Percentiles rank a stretch among this genome's conserved stretches.
Conservation (phyloP, 331 rosid species). For the Dryas integrifolia region DNA sequence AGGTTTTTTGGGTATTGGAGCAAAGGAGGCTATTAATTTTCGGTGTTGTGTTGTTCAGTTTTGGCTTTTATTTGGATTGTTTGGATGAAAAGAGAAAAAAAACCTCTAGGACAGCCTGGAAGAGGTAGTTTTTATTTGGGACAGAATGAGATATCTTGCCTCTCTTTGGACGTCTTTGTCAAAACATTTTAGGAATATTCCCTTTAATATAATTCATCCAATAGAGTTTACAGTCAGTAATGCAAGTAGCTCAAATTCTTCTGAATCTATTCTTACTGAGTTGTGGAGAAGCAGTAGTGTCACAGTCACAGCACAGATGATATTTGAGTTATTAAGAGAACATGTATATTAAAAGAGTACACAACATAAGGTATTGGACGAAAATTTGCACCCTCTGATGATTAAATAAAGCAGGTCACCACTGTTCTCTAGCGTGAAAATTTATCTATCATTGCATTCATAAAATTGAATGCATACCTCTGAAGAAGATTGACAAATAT, state of each 20-base stretch:
- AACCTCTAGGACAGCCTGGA: too few relatives aligned
- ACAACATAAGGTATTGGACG: neutral
- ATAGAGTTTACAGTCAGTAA: neutral
- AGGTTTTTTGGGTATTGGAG: too few relatives aligned
- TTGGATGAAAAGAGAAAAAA: too few relatives aligned
- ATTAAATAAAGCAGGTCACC: neutral
- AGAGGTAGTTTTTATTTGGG: too few relatives aligned
- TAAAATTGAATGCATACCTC: constrained; percentile 48
- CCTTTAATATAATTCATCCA: too few relatives aligned
- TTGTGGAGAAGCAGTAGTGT: neutral
- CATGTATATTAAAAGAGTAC: neutral
- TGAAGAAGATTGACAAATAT: constrained; percentile 94
- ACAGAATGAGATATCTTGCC: too few relatives aligned
- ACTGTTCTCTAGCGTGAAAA: constrained; percentile 4
- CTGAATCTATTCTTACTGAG: neutral
- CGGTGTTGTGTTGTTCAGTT: too few relatives aligned
- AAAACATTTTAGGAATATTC: too few relatives aligned
- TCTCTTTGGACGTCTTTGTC: too few relatives aligned
- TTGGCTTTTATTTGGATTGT: too few relatives aligned
- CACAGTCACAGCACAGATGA: neutral
- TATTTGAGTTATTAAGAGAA: neutral
- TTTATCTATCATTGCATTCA: constrained; percentile 16
- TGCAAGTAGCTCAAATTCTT: neutral
- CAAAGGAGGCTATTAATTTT: too few relatives aligned
- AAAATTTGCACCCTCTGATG: neutral